A percentile compares a stretch with the other conserved stretches of the same genome.
Evolutionary conservation across 2,329 filamentous ascomycete genomes (phyloP).

Genomic region (Beauveria medogensis): DNA sequence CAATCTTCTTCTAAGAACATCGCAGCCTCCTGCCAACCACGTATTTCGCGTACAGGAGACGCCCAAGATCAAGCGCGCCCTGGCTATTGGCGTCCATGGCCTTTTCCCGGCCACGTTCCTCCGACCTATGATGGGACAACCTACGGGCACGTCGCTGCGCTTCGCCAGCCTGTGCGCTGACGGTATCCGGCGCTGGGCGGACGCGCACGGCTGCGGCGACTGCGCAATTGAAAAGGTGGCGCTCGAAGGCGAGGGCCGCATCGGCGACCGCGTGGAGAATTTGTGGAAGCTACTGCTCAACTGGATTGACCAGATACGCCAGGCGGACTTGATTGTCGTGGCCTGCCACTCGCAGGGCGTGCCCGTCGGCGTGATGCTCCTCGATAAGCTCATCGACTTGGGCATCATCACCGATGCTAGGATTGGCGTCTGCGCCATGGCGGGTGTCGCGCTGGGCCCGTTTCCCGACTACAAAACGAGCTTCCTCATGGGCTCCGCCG

Average conservation of each 20-base stretch:
- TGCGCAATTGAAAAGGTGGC: slow-evolving; percentile 88
- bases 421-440: slow-evolving; percentile 82
- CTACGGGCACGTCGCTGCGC: slow-evolving; percentile 87
- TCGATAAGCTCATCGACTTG: slow-evolving; percentile 86
- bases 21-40: slow-evolving; percentile 55
- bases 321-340: slow-evolving; percentile 83
- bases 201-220: slow-evolving; percentile 62
- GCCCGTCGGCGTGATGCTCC: slow-evolving; percentile 83
- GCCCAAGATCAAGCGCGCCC: slow-evolving; percentile 70
- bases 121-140: slow-evolving; percentile 86
- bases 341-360: slow-evolving; percentile 95
- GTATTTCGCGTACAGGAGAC: slow-evolving; percentile 62
- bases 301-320: slow-evolving; percentile 84
- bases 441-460: slow-evolving; percentile 86
- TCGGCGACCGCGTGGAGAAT: slow-evolving; percentile 80
- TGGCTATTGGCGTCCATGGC: slow-evolving; percentile 91
- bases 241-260: slow-evolving; percentile 88
- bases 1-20: slow-evolving; percentile 47
- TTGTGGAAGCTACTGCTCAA: slow-evolving; percentile 92
- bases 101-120: slow-evolving; percentile 84
- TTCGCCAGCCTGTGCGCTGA: slow-evolving; percentile 84
- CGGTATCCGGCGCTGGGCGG: slow-evolving; percentile 76
- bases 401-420: slow-evolving; percentile 70
- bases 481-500: slow-evolving; percentile 82
- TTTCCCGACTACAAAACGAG: slow-evolving; percentile 88